phyloP scores from a whole-genome alignment of 2,329 filamentous ascomycete species.

The Gnomoniopsis smithogilvyi region DNA sequence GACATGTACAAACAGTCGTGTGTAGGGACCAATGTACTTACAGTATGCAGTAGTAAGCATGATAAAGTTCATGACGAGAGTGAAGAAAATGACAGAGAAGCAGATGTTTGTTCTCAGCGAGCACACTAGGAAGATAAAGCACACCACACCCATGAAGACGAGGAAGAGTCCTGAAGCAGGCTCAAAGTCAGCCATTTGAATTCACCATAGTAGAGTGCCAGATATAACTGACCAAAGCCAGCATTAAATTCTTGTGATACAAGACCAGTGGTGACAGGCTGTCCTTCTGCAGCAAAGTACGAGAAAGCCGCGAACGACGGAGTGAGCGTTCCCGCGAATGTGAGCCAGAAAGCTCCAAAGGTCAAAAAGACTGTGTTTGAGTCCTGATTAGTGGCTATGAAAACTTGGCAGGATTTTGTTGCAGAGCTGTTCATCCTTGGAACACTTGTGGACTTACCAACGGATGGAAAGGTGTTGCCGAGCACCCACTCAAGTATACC shows the following conservation, averaged over 20 bases:
- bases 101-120: slow-evolving; percentile 61
- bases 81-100: slow-evolving; percentile 60
- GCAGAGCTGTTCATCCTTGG: too few species aligned
- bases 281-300: slow-evolving; percentile 28
- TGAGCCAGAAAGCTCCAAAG: slow-evolving; percentile 46
- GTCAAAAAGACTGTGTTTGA: slow-evolving; percentile 39
- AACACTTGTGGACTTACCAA: slow-evolving; percentile 20
- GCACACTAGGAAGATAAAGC: slow-evolving; percentile 59
- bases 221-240: slow-evolving; percentile 32
- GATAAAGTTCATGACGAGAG: slow-evolving; percentile 49
- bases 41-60: slow-evolving; percentile 54
- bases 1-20: too few species aligned
- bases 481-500: slow-evolving; percentile 46
- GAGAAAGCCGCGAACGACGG: slow-evolving; percentile 42
- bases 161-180: slow-evolving; percentile 46
- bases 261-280: slow-evolving; percentile 24
- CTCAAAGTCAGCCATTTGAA: neutral
- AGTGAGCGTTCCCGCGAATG: slow-evolving; percentile 44
- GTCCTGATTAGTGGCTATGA: too few species aligned
- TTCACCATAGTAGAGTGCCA: neutral
- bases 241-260: slow-evolving; percentile 40
- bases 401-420: too few species aligned
- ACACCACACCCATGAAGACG: slow-evolving; percentile 58
- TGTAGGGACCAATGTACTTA: too few species aligned
- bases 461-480: slow-evolving; percentile 50